These are phyloP conservation scores for Candida methanosorbosa DNA, from an alignment of 805 yeast species.

Conservation along the genomic window DNA sequence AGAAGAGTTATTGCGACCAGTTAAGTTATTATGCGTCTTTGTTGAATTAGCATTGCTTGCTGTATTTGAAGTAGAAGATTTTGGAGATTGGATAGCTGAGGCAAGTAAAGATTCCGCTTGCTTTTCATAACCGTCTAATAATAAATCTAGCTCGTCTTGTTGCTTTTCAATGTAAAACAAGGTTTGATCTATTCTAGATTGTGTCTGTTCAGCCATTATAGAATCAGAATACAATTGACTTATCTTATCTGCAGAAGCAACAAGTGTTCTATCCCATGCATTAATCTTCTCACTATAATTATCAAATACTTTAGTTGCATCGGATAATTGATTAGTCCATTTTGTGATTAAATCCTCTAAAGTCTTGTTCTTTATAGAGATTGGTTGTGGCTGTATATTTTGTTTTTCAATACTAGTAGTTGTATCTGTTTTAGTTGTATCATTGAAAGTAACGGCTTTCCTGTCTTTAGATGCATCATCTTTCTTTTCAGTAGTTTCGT, in stretches of 20 bases:
- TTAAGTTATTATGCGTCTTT: background rate
- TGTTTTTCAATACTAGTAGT: conserved; percentile 27
- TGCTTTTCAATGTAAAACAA: conserved; percentile 80
- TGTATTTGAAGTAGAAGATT: background rate
- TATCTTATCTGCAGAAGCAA: conserved; percentile 79
- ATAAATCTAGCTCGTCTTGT: conserved; percentile 80
- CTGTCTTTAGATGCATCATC: conserved; percentile 2
- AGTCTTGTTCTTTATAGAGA: conserved; percentile 82
- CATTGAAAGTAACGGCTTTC: conserved; percentile 1
- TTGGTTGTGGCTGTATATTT: conserved; percentile 54
- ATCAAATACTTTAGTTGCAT: conserved; percentile 66
- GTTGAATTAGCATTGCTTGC: background rate
- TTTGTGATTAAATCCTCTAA: conserved; percentile 85
- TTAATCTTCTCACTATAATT: conserved; percentile 66
- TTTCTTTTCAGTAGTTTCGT: background rate
- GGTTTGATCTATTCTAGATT: conserved; percentile 79
- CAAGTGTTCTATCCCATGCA: conserved; percentile 80
- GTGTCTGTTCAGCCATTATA: conserved; percentile 75
- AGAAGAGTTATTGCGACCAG: background rate
- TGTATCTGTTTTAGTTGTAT: background rate
- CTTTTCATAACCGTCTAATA: conserved; percentile 75
- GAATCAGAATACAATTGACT: conserved; percentile 71
- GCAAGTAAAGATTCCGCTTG: conserved; percentile 49
- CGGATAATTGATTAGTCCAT: conserved; percentile 84
- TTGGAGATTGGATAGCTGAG: conserved; percentile 7